These are phyloP conservation scores for Megacollybia marginata DNA, from an alignment of 768 basidiomycete species.

Conservation along the genomic window DNA sequence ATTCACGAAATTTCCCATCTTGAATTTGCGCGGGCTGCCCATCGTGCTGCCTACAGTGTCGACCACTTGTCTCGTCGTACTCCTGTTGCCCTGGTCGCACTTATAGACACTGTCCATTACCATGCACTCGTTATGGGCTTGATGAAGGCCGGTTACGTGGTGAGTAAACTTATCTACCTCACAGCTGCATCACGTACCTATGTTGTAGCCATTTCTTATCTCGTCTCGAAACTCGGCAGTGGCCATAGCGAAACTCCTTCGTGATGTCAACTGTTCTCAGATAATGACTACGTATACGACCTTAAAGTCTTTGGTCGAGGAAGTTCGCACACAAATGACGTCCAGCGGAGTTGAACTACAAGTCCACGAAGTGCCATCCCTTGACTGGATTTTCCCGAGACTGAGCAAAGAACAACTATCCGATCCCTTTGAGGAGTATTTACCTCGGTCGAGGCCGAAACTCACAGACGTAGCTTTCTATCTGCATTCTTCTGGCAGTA, in stretches of 20 bases:
- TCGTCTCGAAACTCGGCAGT: slow-evolving; percentile 30
- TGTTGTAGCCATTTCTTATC: slow-evolving; percentile 30
- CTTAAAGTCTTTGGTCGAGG: slow-evolving; percentile 20
- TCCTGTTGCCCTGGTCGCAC: slow-evolving; percentile 18
- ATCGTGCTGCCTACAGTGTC: slow-evolving; percentile 14
- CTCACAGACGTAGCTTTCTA: slow-evolving; percentile 13
- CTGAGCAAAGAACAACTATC: slow-evolving; percentile 24
- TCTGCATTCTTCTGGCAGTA: slow-evolving; percentile 44
- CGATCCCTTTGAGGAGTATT: slow-evolving; percentile 22
- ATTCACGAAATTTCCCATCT: slow-evolving; percentile 11
- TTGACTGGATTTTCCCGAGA: slow-evolving; percentile 30
- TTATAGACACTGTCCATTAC: slow-evolving; percentile 12
- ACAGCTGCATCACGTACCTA: too few species aligned
- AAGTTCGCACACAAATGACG: slow-evolving; percentile 15
- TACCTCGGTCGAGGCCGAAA: background rate
- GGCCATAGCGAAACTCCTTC: slow-evolving; percentile 27
- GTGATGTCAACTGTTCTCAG: slow-evolving; percentile 28
- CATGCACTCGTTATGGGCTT: slow-evolving; percentile 14
- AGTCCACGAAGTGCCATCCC: slow-evolving; percentile 24
- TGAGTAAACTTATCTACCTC: background rate
- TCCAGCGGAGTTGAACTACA: slow-evolving; percentile 9
- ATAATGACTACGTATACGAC: slow-evolving; percentile 27
- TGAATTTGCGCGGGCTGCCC: slow-evolving; percentile 18
- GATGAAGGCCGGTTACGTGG: slow-evolving; percentile 13
- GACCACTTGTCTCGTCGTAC: slow-evolving; percentile 8